Percentiles rank a stretch among this genome's conserved stretches.
phyloP scores from a whole-genome alignment of 305 asterid species.

The Rubia peregrina region DNA sequence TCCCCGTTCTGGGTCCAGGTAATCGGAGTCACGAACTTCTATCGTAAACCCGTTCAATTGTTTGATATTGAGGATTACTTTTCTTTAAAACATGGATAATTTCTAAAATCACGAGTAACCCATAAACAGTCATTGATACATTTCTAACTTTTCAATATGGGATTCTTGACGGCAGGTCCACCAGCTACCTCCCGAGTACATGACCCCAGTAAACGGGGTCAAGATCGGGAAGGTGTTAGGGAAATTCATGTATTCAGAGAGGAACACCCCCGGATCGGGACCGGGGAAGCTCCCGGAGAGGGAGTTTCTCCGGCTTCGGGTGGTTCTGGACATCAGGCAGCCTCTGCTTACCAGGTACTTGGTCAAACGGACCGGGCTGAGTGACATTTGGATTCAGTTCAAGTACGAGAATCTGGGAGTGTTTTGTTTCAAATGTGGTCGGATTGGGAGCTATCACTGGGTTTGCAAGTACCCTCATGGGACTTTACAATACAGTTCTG shows the following conservation, averaged over 20 bases:
- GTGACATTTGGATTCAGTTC: constrained; percentile 25
- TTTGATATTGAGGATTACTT: too few species aligned
- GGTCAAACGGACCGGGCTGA: constrained; percentile 10
- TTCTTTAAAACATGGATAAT: too few species aligned
- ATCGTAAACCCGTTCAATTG: too few species aligned
- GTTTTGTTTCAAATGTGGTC: constrained; percentile 28
- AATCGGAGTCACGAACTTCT: background rate
- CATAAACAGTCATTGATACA: too few species aligned
- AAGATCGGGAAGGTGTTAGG: constrained; percentile 24
- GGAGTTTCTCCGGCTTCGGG: constrained; percentile 23
- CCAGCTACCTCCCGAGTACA: constrained; percentile 22
- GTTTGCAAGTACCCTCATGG: constrained; percentile 25
- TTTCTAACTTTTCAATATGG: background rate
- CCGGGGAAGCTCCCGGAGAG: constrained; percentile 6
- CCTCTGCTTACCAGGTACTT: constrained; percentile 24
- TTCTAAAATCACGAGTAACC: too few species aligned
- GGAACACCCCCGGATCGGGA: background rate
- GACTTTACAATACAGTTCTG: constrained; percentile 21
- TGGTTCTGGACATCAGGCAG: constrained; percentile 19
- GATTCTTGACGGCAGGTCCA: constrained; percentile 29
- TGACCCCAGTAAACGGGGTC: constrained; percentile 19
- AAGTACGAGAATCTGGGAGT: constrained; percentile 27
- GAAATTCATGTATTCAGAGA: constrained; percentile 5
- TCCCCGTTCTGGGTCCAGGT: constrained; percentile 30
- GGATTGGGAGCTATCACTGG: constrained; percentile 19